phyloP scores from a whole-genome alignment of 768 basidiomycete genomes.

The Kwoniella heveanensis region DNA sequence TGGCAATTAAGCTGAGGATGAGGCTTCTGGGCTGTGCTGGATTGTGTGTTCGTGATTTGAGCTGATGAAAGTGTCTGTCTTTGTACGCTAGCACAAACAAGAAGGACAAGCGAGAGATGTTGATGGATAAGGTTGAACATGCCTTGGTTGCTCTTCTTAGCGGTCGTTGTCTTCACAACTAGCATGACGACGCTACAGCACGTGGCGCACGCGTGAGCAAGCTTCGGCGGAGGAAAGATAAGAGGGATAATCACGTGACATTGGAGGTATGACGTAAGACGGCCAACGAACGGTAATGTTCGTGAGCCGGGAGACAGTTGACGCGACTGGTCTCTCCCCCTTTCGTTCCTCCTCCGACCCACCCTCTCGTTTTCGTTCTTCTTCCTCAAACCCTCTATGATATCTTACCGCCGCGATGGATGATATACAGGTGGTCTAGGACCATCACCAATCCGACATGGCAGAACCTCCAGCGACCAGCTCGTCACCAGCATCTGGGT shows the following conservation, averaged over 20 bases:
- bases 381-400: neutral
- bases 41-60: neutral
- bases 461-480: neutral
- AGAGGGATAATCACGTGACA: neutral
- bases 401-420: too few relatives aligned
- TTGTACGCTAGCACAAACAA: too few relatives aligned
- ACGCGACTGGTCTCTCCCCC: neutral
- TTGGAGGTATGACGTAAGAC: neutral
- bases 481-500: neutral
- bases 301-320: neutral
- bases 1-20: too few relatives aligned
- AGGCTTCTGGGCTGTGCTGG: neutral
- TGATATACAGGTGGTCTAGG: too few relatives aligned
- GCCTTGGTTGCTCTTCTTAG: too few relatives aligned
- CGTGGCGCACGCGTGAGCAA: too few relatives aligned
- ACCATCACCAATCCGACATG: neutral
- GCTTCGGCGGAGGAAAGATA: too few relatives aligned
- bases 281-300: neutral
- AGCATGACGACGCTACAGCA: neutral
- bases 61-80: too few relatives aligned
- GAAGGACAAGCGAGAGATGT: too few relatives aligned
- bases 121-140: too few relatives aligned
- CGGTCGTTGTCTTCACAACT: too few relatives aligned
- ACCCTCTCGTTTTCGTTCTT: conserved; percentile 7
- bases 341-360: neutral